phyloP scores from a whole-genome alignment of 352 stramenopile genomes.

The Pythium sp. region DNA sequence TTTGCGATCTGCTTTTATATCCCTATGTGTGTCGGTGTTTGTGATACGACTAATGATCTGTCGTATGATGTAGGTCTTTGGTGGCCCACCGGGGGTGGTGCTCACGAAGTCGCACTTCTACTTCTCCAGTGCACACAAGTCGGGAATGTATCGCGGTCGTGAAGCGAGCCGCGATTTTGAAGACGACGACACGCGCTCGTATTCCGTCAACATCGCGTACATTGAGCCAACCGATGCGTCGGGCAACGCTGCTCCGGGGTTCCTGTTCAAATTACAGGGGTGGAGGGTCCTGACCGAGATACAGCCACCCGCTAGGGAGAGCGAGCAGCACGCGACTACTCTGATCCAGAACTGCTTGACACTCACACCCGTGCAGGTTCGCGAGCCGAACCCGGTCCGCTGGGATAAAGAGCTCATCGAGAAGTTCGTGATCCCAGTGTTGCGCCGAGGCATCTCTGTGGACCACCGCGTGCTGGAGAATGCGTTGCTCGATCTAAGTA shows the following conservation, averaged over 20 bases:
- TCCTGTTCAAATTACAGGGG: not conserved
- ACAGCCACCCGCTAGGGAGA: not conserved
- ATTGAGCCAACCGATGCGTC: not conserved
- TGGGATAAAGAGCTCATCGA: not conserved
- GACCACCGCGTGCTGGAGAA: not conserved
- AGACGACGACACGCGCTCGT: not conserved
- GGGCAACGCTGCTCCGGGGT: not conserved
- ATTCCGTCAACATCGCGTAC: not conserved
- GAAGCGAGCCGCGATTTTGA: not conserved
- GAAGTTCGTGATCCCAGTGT: not conserved
- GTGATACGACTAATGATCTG: too few species aligned
- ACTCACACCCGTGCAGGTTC: not conserved
- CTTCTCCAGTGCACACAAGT: not conserved
- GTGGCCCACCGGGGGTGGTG: not conserved
- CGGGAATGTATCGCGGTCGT: not conserved
- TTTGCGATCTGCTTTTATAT: not conserved
- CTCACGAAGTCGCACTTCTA: not conserved
- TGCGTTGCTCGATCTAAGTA: not conserved
- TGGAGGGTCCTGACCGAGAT: not conserved
- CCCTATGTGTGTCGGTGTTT: too few species aligned
- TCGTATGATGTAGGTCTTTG: not conserved
- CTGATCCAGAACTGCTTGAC: slow-evolving; percentile 1
- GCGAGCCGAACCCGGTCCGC: not conserved
- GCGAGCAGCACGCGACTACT: not conserved
- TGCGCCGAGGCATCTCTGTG: not conserved